Evolutionary conservation across 441 rosid species (phyloP), one percentile per base, ranked within the genome.

Genomic region (Bruguiera hainesii): DNA sequence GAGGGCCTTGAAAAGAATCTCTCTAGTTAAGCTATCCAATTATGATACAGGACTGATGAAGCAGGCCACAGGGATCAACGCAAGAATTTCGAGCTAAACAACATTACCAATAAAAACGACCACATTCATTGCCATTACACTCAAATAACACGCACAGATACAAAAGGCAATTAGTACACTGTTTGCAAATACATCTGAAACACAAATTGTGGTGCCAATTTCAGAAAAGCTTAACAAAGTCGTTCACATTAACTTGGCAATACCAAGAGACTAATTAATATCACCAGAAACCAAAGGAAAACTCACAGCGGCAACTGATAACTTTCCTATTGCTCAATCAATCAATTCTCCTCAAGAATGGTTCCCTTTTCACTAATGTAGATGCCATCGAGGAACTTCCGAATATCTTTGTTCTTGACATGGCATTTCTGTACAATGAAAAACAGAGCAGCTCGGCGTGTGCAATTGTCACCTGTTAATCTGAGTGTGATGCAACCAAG

Each of bases 391-490:
- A 89, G 90, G 72, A 87, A 87, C 78, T 87, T 87, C 72, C 90
- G 80, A 19, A 89, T 89, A 75, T 87, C 93, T 77, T 89, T 89
- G 64, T 87, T 89, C 89, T 89, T 85, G 63, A 89, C 96, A 71
- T 85, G 92, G 64, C 96, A 89, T 85, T 89, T 89, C 96, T 89
- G 86, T 68, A 60, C 65, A 52, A 31, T 5, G 13, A 57, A 26
- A 25, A 23, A 28, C 49, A 9, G 8, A 30, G 15, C 16, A 5
- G n/a, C 18, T 1, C 7, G 2, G n/a, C 15, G 1, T 13, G 48
- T 13, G 16, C 4, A 2, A 42, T 13, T 1, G 18, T 42, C 48
- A 13, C 48, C 4, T 13, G 23, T 53, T 21, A 53, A 53, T 9
- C 8, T 53, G 15, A 21, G 57, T n/a, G 15, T 20, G 13, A 19